Percentiles rank a stretch among this genome's conserved stretches.
phyloP scores from a whole-genome alignment of 805 yeast species.

The Candida vaughaniae region DNA sequence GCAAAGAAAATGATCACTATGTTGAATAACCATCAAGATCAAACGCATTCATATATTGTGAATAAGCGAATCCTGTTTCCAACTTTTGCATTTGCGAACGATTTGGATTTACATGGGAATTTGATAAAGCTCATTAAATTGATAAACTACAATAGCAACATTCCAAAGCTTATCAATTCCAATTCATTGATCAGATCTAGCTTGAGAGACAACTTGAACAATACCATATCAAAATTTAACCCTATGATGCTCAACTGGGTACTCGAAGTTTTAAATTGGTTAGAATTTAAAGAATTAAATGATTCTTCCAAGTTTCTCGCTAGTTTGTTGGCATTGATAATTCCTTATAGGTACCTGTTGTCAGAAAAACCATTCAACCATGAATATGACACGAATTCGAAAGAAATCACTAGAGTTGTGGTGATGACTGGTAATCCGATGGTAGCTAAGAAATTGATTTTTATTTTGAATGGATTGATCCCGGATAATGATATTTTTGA shows the following conservation, averaged over 20 bases:
- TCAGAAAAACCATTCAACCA: conserved; percentile 28
- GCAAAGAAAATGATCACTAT: conserved; percentile 34
- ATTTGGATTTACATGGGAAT: conserved; percentile 40
- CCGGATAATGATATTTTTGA: conserved; percentile 30
- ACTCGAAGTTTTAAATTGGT: conserved; percentile 51
- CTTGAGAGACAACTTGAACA: conserved; percentile 4
- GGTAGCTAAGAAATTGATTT: conserved; percentile 58
- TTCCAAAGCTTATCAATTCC: conserved; percentile 46
- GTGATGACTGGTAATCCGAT: conserved; percentile 60
- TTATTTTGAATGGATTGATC: conserved; percentile 51
- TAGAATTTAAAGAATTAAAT: conserved; percentile 48
- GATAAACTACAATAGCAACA: conserved; percentile 39
- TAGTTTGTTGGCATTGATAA: conserved; percentile 44
- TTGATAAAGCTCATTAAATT: conserved; percentile 37
- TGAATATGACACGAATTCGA: conserved; percentile 18
- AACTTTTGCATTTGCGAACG: conserved; percentile 38
- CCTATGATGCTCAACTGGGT: conserved; percentile 51
- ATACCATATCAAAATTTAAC: conserved; percentile 19
- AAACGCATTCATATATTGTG: conserved; percentile 23
- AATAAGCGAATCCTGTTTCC: conserved; percentile 41
- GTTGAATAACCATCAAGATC: conserved; percentile 20
- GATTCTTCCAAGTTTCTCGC: conserved; percentile 42
- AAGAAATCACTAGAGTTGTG: conserved; percentile 48
- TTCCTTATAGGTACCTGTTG: conserved; percentile 40
- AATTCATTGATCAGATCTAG: conserved; percentile 36